A percentile compares a stretch with the other conserved stretches of the same genome.
Evolutionary conservation across 352 stramenopile species (phyloP).

Genomic region (Globisporangium echinulatum): DNA sequence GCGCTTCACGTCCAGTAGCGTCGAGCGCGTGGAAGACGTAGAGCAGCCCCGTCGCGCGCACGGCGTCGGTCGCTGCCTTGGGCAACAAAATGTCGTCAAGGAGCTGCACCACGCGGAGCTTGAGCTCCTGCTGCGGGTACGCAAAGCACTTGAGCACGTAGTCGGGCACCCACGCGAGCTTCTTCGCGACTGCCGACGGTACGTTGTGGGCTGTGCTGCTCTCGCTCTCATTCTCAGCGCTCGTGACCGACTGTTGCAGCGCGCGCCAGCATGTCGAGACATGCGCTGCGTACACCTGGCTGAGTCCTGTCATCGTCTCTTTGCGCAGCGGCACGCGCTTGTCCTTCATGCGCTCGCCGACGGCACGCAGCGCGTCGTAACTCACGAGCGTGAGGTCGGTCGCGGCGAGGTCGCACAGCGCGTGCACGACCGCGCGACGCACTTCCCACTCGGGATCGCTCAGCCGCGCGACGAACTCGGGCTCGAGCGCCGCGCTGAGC

Average conservation of each 20-base stretch:
- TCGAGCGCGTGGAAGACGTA: conserved; percentile 74
- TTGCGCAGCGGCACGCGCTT: conserved; percentile 77
- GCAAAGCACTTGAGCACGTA: conserved; percentile 85
- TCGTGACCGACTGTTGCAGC: neutral
- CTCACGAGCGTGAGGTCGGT: conserved; percentile 64
- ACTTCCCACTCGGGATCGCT: conserved; percentile 84
- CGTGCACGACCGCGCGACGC: conserved; percentile 63
- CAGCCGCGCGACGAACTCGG: conserved; percentile 64
- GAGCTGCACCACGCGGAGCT: conserved; percentile 75
- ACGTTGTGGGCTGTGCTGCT: conserved; percentile 23
- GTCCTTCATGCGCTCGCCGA: conserved; percentile 86
- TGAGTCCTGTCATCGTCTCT: conserved; percentile 85
- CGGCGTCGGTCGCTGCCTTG: conserved; percentile 43
- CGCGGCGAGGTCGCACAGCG: conserved; percentile 75
- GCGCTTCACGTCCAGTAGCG: conserved; percentile 51
- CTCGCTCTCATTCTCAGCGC: conserved; percentile 15
- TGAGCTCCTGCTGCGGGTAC: conserved; percentile 79
- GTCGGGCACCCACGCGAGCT: conserved; percentile 77
- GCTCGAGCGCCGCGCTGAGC: conserved; percentile 48
- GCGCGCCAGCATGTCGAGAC: conserved; percentile 44
- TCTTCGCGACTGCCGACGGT: conserved; percentile 36
- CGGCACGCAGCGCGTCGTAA: conserved; percentile 56
- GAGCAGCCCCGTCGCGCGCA: conserved; percentile 58
- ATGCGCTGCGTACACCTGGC: conserved; percentile 73
- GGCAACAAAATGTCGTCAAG: conserved; percentile 82